Conservation (phyloP, 1,284 basidiomycete genomes). For the Sphaerobolus stellatus region DNA sequence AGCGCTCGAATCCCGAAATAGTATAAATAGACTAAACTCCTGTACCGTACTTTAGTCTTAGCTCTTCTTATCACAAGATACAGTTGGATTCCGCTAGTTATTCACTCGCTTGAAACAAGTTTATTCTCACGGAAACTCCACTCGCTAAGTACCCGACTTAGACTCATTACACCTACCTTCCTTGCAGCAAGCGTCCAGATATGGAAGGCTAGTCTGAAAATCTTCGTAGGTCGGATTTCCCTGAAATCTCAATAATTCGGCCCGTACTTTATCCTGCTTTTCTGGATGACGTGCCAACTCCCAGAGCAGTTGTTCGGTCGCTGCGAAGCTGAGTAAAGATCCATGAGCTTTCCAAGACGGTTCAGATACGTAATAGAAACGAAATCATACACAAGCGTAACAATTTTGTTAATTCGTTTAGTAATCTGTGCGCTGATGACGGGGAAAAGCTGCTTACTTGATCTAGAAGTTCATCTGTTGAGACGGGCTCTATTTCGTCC, state of each 20-base stretch:
- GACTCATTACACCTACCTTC: conserved; percentile 19
- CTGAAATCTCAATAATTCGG: conserved; percentile 21
- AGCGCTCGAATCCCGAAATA: no score
- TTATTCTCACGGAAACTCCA: no score
- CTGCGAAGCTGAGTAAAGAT: conserved; percentile 20
- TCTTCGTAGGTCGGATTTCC: conserved; percentile 31
- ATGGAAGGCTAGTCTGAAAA: conserved; percentile 25
- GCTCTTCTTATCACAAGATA: no score
- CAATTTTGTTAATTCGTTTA: conserved; percentile 19
- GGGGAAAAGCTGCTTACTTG: conserved; percentile 7
- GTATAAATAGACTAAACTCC: no score
- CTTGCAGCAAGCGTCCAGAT: conserved; percentile 30
- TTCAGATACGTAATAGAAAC: background rate
- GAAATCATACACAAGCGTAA: conserved; percentile 20
- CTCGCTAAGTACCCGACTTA: no score
- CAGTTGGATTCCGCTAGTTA: no score
- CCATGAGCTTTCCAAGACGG: no score
- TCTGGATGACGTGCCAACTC: conserved; percentile 29
- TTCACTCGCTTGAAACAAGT: no score
- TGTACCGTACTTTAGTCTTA: no score
- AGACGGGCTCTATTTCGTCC: conserved; percentile 7
- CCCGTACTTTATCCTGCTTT: conserved; percentile 26
- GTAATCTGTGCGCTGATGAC: no score
- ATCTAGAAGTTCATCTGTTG: conserved; percentile 8
- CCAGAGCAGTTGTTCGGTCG: conserved; percentile 26